Base-by-base conservation (phyloP, 768 basidiomycete species). In the Amanita rubescens region DNA sequence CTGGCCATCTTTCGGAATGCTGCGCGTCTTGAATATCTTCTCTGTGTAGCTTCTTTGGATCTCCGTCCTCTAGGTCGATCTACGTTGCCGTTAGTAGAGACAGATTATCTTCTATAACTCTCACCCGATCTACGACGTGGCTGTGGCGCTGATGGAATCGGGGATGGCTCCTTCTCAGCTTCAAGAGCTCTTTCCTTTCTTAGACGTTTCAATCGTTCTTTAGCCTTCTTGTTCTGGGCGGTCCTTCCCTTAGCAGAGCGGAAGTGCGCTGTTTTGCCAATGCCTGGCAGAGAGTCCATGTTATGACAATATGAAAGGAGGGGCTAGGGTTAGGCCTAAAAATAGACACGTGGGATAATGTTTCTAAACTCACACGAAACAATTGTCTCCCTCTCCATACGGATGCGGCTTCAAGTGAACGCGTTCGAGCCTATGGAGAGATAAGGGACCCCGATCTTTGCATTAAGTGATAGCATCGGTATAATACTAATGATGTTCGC, bases 341-440 rank as follows among this genome's bases (percentile, higher is more conserved):
- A 10, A 10, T 43, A 43, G 35, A 35, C 35, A 35, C 3, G 35
- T 35, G 35, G 35, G 35, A 35, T 5, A 35, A 35, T 4, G 5
- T 24, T 43, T 8, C 41, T 20, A 3, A 12, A 43, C 19, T 43
- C 41, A 3, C 41, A 43, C n/a, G 22, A 9, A 20, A 43, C 17
- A 43, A 43, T 17, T 43, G 41, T 43, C 41, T 43, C 41, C n/a
- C 41, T 43, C 41, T 43, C 41, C 41, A 43, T 43, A 43, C 41
- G 41, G 41, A 43, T 43, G 41, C n/a, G 41, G 41, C 12, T 43
- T 43, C 41, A 15, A 43, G 41, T 43, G 41, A 43, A 43, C 41
- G 41, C 41, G 41, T 43, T 43, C 41, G 41, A 43, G 41, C 41
- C 41, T 43, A 43, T 43, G 41, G 41, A 43, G 41, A 24, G 41